Conservation (phyloP, 2,329 filamentous ascomycete genomes). For the Thyridium curvatum region DNA sequence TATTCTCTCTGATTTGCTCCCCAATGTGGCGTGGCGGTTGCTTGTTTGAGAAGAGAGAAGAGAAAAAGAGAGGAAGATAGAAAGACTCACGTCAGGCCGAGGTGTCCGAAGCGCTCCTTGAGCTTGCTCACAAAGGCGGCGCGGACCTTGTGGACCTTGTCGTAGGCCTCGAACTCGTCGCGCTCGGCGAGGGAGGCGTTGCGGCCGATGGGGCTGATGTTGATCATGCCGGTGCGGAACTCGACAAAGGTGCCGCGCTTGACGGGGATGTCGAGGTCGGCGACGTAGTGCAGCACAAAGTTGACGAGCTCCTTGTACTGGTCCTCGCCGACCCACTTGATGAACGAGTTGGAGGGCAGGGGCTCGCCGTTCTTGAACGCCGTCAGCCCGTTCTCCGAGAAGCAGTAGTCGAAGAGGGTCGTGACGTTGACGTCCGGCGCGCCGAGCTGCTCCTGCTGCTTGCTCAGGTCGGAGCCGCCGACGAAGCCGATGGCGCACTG, state of each 20-base stretch:
- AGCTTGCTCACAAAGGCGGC: conserved; percentile 69
- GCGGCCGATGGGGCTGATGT: conserved; percentile 75
- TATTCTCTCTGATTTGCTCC: no score
- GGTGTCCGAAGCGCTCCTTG: conserved; percentile 74
- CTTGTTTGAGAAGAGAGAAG: conserved; percentile 4
- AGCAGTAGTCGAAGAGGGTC: conserved; percentile 93
- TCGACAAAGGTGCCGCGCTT: conserved; percentile 83
- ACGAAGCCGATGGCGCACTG: conserved; percentile 89
- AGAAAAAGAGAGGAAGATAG: no score
- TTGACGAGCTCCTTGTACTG: conserved; percentile 72
- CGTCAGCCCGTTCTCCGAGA: conserved; percentile 92
- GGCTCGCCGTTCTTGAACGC: conserved; percentile 77
- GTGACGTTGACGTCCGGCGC: conserved; percentile 62
- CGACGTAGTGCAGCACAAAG: conserved; percentile 76
- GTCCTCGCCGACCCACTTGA: conserved; percentile 80
- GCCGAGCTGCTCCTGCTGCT: conserved; percentile 96
- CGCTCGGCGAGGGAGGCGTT: conserved; percentile 80
- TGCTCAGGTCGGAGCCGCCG: conserved; percentile 83
- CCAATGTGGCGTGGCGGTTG: not conserved
- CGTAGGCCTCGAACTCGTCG: conserved; percentile 74
- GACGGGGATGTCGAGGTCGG: conserved; percentile 75
- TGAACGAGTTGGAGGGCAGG: conserved; percentile 79
- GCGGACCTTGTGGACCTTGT: conserved; percentile 70
- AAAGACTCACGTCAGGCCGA: conserved; percentile 80
- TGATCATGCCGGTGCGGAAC: conserved; percentile 90